phyloP scores from a whole-genome alignment of 495 filamentous ascomycete genomes.

The Letharia columbiana region DNA sequence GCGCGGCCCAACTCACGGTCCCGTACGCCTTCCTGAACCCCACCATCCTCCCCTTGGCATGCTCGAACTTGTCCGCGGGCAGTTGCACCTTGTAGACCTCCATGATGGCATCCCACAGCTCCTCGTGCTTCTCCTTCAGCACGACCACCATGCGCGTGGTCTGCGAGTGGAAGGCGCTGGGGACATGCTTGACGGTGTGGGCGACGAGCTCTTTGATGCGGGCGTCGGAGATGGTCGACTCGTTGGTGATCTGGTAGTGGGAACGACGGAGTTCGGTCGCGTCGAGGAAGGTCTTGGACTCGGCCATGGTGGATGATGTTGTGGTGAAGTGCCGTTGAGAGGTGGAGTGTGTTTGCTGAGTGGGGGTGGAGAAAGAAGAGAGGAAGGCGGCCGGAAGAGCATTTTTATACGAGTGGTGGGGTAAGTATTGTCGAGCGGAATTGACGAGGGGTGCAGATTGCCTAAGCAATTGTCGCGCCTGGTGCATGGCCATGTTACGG shows the following conservation, averaged over 20 bases:
- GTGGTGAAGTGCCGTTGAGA: conserved; percentile 11
- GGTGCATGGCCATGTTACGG: not conserved
- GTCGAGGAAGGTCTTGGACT: conserved; percentile 33
- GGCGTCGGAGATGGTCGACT: conserved; percentile 39
- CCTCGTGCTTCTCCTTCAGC: conserved; percentile 41
- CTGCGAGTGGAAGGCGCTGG: conserved; percentile 50
- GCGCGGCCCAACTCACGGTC: conserved; percentile 32
- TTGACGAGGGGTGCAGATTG: conserved; percentile 1
- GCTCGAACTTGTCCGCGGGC: conserved; percentile 37
- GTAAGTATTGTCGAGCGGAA: not conserved
- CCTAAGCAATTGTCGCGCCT: conserved; percentile 3
- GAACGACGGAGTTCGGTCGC: conserved; percentile 40
- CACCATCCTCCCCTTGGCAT: conserved; percentile 39
- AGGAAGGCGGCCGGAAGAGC: not conserved
- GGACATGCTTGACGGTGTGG: conserved; percentile 39
- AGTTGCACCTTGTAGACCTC: conserved; percentile 35
- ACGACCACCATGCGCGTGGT: conserved; percentile 43
- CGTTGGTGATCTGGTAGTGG: conserved; percentile 41
- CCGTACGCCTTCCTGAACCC: conserved; percentile 40
- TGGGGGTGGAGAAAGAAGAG: not conserved
- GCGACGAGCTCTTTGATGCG: conserved; percentile 44
- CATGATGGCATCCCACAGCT: conserved; percentile 42
- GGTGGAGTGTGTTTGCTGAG: conserved; percentile 1
- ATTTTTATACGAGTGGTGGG: conserved; percentile 3
- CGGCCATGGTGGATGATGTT: conserved; percentile 22